Evolutionary conservation across 2,329 filamentous ascomycete genomes (phyloP).

Genomic region (Penicillium psychrosexuale): DNA sequence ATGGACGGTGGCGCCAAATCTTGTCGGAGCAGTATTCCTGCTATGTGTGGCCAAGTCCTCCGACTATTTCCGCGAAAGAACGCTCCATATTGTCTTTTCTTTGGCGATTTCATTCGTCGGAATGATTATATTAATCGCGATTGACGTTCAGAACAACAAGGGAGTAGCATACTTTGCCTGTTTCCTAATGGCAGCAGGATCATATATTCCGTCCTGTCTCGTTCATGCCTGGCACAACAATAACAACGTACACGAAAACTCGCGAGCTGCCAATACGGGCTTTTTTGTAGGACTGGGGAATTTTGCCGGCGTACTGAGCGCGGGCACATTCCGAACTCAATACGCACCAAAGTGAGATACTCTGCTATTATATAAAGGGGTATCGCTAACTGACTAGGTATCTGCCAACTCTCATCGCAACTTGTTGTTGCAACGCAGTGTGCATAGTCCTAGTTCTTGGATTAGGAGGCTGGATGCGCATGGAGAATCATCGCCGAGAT

Average conservation of each 20-base stretch:
- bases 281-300: constrained; percentile 51
- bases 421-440: constrained; percentile 42
- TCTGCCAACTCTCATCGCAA: constrained; percentile 48
- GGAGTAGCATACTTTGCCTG: constrained; percentile 51
- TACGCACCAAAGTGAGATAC: constrained; percentile 44
- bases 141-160: constrained; percentile 44
- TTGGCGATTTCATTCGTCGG: constrained; percentile 44
- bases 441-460: constrained; percentile 41
- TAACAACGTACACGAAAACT: constrained; percentile 52
- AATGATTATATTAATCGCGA: constrained; percentile 45
- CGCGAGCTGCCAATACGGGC: constrained; percentile 49
- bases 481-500: constrained; percentile 44
- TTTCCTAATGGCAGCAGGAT: constrained; percentile 45
- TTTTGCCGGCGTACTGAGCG: constrained; percentile 47
- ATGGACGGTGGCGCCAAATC: constrained; percentile 50
- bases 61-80: constrained; percentile 47
- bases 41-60: constrained; percentile 46
- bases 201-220: constrained; percentile 50
- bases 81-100: constrained; percentile 45
- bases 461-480: constrained; percentile 48
- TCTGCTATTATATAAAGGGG: no score
- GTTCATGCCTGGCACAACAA: constrained; percentile 54
- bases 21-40: constrained; percentile 48
- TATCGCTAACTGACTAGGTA: constrained; percentile 30
- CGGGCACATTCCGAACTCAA: constrained; percentile 47